Base-by-base conservation (phyloP, 2,329 filamentous ascomycete species). In the Elsinoe perseae region DNA sequence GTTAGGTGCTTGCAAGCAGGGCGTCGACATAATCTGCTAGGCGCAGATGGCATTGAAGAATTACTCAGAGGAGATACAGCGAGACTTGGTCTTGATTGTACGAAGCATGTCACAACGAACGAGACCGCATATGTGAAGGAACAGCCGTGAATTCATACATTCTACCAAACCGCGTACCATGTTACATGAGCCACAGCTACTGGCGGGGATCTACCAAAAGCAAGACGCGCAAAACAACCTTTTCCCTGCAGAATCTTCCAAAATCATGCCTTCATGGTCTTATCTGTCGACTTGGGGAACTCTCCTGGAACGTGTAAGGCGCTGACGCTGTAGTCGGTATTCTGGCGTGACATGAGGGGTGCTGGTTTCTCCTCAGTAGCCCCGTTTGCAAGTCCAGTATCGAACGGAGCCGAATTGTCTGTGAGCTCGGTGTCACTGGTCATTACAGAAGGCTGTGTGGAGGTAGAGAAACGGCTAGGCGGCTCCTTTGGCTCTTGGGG, bases 251-350 rank as follows among this genome's bases (percentile, higher is more conserved):
- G 10, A 12, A 38, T 9, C 16, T 3, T 16, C 18, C 30, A 9
- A 34, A 38, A 52, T 52, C 48, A 52, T 36, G 48, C 48, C 48
- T 52, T 52, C 2, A 30, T 36, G 25, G 18, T 36, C 30, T 52
- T 52, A 20, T 52, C 40, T 46, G 53, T 44, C 50, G 38, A 30
- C 43, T 56, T 57, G 54, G 63, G 63, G 43, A 64, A 89, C 62
- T 84, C 77, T 9, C 86, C 86, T 2, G 86, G 86, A 16, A 89
- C 79, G 64, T 86, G 84, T 52, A 89, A 70, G 64, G 84, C 79
- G 56, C 82, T 83, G 43, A 87, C 80, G 25, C 70, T 74, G 23
- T 75, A 65, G 59, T 75, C 72, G 4, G 75, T 78, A 53, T 76
- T 68, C n/a, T 46, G 38, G 14, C 53, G 38, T 9, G 38, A 32